A percentile compares a stretch with the other conserved stretches of the same genome.
These are phyloP conservation scores for Aegilops longissima DNA, from an alignment of 176 grass and related monocot genomes.

Conservation along the genomic window DNA sequence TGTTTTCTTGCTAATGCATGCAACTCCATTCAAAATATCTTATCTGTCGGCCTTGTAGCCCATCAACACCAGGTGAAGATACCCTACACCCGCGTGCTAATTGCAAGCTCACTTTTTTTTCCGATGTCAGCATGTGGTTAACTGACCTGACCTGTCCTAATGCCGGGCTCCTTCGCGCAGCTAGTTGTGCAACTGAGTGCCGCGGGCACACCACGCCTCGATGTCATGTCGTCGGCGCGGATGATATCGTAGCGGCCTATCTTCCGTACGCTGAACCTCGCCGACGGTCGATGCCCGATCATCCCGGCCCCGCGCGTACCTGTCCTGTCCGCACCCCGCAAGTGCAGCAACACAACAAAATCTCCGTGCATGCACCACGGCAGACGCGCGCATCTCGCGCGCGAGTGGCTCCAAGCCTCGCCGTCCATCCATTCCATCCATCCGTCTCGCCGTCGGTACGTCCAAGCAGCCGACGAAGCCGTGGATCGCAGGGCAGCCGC, in stretches of 20 bases:
- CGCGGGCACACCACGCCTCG: too few species aligned
- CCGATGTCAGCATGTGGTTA: not conserved
- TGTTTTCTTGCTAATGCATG: not conserved
- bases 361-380: not conserved
- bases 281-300: not conserved
- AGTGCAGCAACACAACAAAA: not conserved
- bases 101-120: not conserved
- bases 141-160: not conserved
- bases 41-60: not conserved
- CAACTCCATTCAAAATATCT: not conserved
- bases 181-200: too few species aligned
- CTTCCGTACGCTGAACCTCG: not conserved
- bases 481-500: constrained; percentile 15
- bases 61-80: too few species aligned
- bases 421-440: not conserved
- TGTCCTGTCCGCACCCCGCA: not conserved
- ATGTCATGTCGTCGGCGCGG: not conserved
- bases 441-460: not conserved
- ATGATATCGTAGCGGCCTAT: not conserved
- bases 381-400: not conserved
- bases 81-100: not conserved
- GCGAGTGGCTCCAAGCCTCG: not conserved
- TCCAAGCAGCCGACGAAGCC: not conserved
- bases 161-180: too few species aligned
- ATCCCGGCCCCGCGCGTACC: not conserved